These are phyloP conservation scores for Cryptococcus sp. DNA, from an alignment of 1,284 basidiomycete genomes.

Conservation along the genomic window DNA sequence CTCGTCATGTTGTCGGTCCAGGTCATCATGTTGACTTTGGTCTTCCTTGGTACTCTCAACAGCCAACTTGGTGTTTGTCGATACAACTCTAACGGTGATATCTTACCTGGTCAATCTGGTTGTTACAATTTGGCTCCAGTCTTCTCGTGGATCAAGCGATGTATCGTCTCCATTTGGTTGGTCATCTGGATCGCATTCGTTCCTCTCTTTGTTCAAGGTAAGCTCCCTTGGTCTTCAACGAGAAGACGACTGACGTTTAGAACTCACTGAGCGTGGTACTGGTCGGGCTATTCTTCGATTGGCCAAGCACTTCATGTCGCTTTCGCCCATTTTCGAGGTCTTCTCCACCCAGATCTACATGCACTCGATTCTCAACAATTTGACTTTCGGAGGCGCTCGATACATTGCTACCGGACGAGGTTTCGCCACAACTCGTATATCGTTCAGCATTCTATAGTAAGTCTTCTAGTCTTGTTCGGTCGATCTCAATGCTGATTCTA, in stretches of 20 bases:
- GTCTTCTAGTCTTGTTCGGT: constrained; percentile 4
- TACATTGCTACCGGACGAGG: constrained; percentile 99
- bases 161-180: constrained; percentile 92
- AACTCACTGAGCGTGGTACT: constrained; percentile 87
- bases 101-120: constrained; percentile 68
- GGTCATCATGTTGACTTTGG: constrained; percentile 79
- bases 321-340: constrained; percentile 92
- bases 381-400: constrained; percentile 91
- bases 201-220: constrained; percentile 88
- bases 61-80: constrained; percentile 70
- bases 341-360: constrained; percentile 96
- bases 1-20: constrained; percentile 92
- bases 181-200: constrained; percentile 94
- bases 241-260: constrained; percentile 49
- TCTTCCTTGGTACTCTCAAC: constrained; percentile 87
- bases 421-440: constrained; percentile 88
- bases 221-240: constrained; percentile 10
- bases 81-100: constrained; percentile 66
- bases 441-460: constrained; percentile 79
- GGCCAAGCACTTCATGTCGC: constrained; percentile 83
- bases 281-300: constrained; percentile 82
- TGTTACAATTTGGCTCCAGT: constrained; percentile 89
- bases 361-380: constrained; percentile 87
- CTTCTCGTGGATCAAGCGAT: constrained; percentile 87
- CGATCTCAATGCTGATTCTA: constrained; percentile 10